Conservation (phyloP, 2,329 filamentous ascomycete genomes). For the Domatiomyces globalis region DNA sequence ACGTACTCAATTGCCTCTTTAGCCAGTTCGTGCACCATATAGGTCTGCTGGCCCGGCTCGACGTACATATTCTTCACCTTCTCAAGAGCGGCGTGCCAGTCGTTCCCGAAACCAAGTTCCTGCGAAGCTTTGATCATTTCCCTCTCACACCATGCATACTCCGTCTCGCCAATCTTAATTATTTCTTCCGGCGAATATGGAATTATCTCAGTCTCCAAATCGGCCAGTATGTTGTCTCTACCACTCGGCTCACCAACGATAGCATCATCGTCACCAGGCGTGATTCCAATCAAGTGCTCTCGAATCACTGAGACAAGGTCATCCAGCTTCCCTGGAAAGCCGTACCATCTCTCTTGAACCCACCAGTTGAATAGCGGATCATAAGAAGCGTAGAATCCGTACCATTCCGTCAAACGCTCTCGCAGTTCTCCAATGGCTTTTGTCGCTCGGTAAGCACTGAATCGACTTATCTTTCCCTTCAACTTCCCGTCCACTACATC, state of each 20-base stretch:
- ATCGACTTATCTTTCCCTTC: constrained; percentile 14
- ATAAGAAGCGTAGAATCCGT: constrained; percentile 40
- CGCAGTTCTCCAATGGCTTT: constrained; percentile 30
- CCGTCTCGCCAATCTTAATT: constrained; percentile 35
- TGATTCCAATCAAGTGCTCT: constrained; percentile 33
- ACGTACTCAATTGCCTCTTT: constrained; percentile 41
- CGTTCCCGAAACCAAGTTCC: constrained; percentile 33
- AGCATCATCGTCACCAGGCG: constrained; percentile 31
- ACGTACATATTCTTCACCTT: constrained; percentile 43
- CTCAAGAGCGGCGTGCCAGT: constrained; percentile 43
- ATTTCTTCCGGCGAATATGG: constrained; percentile 45
- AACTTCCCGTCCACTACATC: constrained; percentile 24
- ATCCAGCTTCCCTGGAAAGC: constrained; percentile 27
- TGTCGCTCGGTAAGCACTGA: constrained; percentile 35
- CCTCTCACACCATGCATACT: constrained; percentile 42
- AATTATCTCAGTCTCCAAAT: constrained; percentile 44
- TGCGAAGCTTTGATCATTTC: constrained; percentile 41
- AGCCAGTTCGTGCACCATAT: constrained; percentile 39
- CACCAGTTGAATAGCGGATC: constrained; percentile 46
- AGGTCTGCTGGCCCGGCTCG: constrained; percentile 39
- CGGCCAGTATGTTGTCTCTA: constrained; percentile 35
- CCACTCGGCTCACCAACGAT: constrained; percentile 47
- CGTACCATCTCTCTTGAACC: constrained; percentile 33
- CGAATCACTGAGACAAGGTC: constrained; percentile 27
- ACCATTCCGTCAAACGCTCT: constrained; percentile 33